Conservation (phyloP, 345 rosid genomes). For the Litchi chinensis region DNA sequence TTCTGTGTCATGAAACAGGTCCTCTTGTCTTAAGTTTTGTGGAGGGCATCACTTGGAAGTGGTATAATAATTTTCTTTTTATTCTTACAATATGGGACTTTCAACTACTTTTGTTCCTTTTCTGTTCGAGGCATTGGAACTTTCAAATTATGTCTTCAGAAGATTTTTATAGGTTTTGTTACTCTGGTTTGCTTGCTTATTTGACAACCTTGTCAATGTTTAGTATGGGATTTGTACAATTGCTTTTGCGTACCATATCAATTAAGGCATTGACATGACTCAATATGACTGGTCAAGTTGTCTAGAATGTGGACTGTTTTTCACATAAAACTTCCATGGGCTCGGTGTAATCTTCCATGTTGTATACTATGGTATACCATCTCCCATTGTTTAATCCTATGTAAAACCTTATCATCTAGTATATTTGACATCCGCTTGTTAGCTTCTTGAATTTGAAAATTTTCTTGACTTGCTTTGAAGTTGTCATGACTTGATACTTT, state of each 20-base stretch:
- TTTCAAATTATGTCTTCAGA: not conserved
- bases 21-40: not conserved
- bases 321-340: not conserved
- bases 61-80: not conserved
- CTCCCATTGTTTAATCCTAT: not conserved
- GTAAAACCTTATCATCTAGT: not conserved
- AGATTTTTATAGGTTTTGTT: no score
- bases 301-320: not conserved
- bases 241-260: not conserved
- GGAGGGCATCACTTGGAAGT: not conserved
- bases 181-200: not conserved
- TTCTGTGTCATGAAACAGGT: not conserved
- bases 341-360: not conserved
- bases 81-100: not conserved
- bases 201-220: not conserved
- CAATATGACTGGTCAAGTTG: not conserved
- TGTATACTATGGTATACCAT: not conserved
- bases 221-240: not conserved
- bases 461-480: not conserved
- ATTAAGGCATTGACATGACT: not conserved
- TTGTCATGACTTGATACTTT: not conserved
- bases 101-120: no score
- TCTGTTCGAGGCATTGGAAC: no score
- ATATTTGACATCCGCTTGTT: not conserved
- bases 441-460: constrained; percentile 1